These are phyloP conservation scores for Alternaria sp. DNA, from an alignment of 2,329 filamentous ascomycete genomes.

Conservation along the genomic window DNA sequence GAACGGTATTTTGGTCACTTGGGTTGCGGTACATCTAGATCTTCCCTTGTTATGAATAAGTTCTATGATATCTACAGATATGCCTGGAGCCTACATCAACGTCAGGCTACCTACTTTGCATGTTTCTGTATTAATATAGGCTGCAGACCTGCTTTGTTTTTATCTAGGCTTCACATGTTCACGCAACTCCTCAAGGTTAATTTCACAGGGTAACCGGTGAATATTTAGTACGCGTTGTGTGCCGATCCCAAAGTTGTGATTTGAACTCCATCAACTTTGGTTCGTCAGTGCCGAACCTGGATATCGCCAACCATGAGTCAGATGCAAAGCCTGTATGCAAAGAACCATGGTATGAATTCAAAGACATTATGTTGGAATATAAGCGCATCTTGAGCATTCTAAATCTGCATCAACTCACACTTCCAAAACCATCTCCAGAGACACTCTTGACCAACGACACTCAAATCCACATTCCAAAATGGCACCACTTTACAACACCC, in stretches of 20 bases:
- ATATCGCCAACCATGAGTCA: background rate
- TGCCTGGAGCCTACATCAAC: background rate
- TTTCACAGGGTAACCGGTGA: no score
- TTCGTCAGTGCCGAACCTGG: background rate
- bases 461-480: background rate
- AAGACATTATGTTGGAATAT: background rate
- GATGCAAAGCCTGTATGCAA: background rate
- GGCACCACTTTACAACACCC: background rate
- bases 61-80: rapidly evolving
- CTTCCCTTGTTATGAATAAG: background rate
- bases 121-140: background rate
- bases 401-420: background rate
- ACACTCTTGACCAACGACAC: background rate
- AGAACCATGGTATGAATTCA: background rate
- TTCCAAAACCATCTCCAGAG: background rate
- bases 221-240: background rate
- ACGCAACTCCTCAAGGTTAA: no score
- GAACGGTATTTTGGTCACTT: background rate
- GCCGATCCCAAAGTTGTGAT: background rate
- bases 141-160: background rate
- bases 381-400: background rate
- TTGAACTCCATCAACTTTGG: background rate
- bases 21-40: background rate
- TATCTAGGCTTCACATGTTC: no score
- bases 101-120: background rate